phyloP scores from a whole-genome alignment of 768 basidiomycete genomes.

The Pleurotus salmoneostramineus region DNA sequence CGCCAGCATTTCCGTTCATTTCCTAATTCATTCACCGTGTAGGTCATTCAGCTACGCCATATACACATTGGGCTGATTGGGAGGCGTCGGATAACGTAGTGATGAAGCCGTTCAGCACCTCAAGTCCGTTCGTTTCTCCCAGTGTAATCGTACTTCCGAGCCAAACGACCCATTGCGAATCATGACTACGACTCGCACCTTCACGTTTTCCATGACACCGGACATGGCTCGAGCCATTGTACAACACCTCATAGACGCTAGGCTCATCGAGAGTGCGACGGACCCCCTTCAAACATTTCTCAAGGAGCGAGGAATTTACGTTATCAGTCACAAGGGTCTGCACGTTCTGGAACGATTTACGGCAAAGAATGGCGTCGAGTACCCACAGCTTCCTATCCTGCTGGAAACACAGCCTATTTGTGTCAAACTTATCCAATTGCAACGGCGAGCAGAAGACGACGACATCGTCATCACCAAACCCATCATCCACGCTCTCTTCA shows the following conservation, averaged over 20 bases:
- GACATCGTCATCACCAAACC: constrained; percentile 71
- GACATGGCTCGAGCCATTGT: constrained; percentile 8
- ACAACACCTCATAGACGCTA: constrained; percentile 67
- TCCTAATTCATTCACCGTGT: constrained; percentile 95
- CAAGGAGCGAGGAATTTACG: constrained; percentile 65
- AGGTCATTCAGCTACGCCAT: constrained; percentile 28
- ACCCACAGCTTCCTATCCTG: constrained; percentile 50
- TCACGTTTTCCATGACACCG: constrained; percentile 7
- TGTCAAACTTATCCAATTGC: constrained; percentile 76
- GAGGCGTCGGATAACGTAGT: not conserved
- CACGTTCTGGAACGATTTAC: constrained; percentile 73
- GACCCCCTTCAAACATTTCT: constrained; percentile 52
- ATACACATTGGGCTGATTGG: constrained; percentile 7
- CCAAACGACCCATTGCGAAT: constrained; percentile 6
- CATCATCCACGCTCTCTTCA: constrained; percentile 69
- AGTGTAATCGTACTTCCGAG: constrained; percentile 5
- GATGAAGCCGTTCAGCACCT: constrained; percentile 5
- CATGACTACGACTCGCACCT: constrained; percentile 6
- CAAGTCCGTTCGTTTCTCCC: constrained; percentile 7
- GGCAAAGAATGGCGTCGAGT: constrained; percentile 40
- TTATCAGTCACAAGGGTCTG: constrained; percentile 64
- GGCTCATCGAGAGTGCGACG: constrained; percentile 61
- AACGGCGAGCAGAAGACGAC: constrained; percentile 67
- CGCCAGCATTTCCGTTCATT: constrained; percentile 96
- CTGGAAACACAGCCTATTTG: constrained; percentile 73